Evolutionary conservation across 1,139 yeast genomes (phyloP), one percentile per base, ranked within the genome.

Genomic region (Saccharomycopsis crataegensis): DNA sequence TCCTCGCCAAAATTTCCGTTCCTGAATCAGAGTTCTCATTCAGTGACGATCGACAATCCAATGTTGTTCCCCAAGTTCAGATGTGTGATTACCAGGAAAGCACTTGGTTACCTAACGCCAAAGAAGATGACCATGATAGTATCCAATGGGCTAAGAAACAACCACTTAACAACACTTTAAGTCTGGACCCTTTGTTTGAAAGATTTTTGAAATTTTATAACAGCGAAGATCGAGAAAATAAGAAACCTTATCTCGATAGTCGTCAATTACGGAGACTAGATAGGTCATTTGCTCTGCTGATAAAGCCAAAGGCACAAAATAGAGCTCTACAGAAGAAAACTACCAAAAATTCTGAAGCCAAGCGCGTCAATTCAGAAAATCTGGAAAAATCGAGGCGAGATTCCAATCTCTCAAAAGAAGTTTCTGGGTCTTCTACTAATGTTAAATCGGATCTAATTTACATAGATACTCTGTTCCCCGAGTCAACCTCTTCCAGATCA

Each of bases 121-220:
- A 40, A 8, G 8, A 12, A 16, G 17, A 38, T 22, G 14, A 5
- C 17, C 14, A 11, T 6, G 53, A 42, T 22, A 12, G 8, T 7
- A 33, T 16, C 4, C n/a, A 36, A 9, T 45, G 45, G 44, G 12
- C n/a, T 38, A 45, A 28, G 7, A n/a, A 9, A 6, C 9, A 41
- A 14, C 22, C 42, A 8, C 37, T 47, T 12, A 22, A 33, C 1
- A 28, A 34, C 8, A 42, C 46, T 37, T n/a, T 53, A 3, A 45
- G 48, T 8, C 50, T 54, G 11, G 43, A 51, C 3, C 57, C 61
- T 1, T 44, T 52, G 5, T 62, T 53, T 45, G 43, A 58, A 37
- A 38, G 54, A 40, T 63, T 61, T 38, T 16, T 59, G 53, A 58
- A 59, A 47, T 56, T 38, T 6, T 9, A 17, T 8, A 22, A 31